Evolutionary conservation across 352 stramenopile genomes (phyloP).

Genomic region (Phytophthora agathidicida): DNA sequence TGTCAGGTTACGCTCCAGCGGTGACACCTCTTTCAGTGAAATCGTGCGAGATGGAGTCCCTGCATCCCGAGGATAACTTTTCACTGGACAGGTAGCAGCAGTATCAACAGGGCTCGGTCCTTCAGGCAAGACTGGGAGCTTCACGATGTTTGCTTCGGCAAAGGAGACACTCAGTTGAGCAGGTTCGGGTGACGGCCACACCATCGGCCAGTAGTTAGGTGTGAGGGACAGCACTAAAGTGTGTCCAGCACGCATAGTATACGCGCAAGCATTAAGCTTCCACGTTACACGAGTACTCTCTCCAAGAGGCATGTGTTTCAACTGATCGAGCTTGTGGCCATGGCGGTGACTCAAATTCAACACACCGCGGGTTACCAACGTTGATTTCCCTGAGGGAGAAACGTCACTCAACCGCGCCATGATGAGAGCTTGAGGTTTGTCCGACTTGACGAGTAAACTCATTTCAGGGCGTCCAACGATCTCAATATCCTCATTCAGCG

Average conservation of each 20-base stretch:
- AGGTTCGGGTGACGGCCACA: constrained; percentile 54
- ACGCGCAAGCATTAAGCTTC: constrained; percentile 55
- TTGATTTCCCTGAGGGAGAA: constrained; percentile 47
- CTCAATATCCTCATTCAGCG: constrained; percentile 30
- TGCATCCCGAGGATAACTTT: constrained; percentile 40
- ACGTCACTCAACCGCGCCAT: constrained; percentile 53
- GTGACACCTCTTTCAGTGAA: constrained; percentile 37
- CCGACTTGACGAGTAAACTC: constrained; percentile 39
- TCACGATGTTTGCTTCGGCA: constrained; percentile 31
- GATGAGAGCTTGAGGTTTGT: constrained; percentile 42
- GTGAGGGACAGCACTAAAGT: constrained; percentile 44
- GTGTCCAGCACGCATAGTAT: constrained; percentile 39
- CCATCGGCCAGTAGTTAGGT: constrained; percentile 57
- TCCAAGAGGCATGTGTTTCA: constrained; percentile 40
- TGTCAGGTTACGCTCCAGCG: constrained; percentile 39
- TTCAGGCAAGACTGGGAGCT: constrained; percentile 37
- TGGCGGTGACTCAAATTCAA: constrained; percentile 53
- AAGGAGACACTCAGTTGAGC: constrained; percentile 41
- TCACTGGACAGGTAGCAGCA: constrained; percentile 26
- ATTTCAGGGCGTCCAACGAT: constrained; percentile 51
- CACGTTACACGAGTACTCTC: constrained; percentile 33
- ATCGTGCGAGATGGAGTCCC: constrained; percentile 37
- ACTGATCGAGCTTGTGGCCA: constrained; percentile 34
- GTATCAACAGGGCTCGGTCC: not conserved
- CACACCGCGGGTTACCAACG: constrained; percentile 47